A percentile compares a stretch with the other conserved stretches of the same genome.
Evolutionary conservation across 345 rosid species (phyloP).

Genomic region (Melaleuca alternifolia): DNA sequence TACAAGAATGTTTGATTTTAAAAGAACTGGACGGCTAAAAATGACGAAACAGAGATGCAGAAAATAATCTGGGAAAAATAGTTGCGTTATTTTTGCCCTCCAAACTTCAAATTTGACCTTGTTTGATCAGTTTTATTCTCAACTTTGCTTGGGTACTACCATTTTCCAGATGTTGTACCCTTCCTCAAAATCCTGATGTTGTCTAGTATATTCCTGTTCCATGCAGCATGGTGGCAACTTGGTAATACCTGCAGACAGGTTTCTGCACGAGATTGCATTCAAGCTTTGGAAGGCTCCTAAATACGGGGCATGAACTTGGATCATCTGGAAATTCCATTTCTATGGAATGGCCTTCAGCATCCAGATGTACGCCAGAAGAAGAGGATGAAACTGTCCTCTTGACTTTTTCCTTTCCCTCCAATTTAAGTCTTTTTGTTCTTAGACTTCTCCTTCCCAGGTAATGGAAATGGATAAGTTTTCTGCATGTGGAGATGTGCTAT

Average conservation of each 20-base stretch:
- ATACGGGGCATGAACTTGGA: conserved; percentile 61
- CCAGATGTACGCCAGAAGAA: not conserved
- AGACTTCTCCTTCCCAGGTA: not conserved
- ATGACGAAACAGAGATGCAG: not conserved
- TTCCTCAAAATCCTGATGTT: not conserved
- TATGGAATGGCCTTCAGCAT: not conserved
- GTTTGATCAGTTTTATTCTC: not conserved
- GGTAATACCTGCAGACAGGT: conserved; percentile 81
- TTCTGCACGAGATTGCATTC: conserved; percentile 92
- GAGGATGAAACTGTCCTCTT: not conserved
- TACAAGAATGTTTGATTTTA: not conserved
- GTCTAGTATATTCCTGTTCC: not conserved
- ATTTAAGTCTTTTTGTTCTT: not conserved
- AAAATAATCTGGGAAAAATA: not conserved
- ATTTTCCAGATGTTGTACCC: not conserved
- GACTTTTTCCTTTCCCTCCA: not conserved
- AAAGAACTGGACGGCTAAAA: not conserved
- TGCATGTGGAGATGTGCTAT: not conserved
- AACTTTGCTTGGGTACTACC: not conserved
- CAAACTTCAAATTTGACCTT: not conserved
- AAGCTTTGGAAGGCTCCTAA: conserved; percentile 99
- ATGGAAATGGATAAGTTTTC: not conserved
- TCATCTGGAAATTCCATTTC: not conserved
- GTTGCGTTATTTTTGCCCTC: not conserved
- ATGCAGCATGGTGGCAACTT: conserved; percentile 63